Evolutionary conservation across 2,329 filamentous ascomycete species (phyloP), one percentile per base, ranked within the genome.

Genomic region (Aspergillus sp.): DNA sequence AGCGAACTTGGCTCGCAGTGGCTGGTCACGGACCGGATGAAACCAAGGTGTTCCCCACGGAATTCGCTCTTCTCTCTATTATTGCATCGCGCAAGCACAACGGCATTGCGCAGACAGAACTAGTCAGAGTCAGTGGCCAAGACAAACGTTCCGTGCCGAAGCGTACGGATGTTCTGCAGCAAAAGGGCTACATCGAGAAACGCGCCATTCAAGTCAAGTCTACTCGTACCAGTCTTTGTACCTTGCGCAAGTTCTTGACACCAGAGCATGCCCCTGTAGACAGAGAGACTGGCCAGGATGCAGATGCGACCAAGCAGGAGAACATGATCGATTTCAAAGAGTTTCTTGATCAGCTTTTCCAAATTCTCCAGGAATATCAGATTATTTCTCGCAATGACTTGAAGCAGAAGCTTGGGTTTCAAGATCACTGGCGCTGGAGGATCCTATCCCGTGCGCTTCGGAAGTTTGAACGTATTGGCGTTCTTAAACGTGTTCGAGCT

Each of bases 91-190:
- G 76, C 58, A 83, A 85, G 47, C 74, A 78, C 17, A 71, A 76
- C 15, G 86, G 86, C 5, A 83, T 89, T 48, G 70, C 83, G 2
- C 86, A 89, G 68, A 81, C 84, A 2, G 81, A 85, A 2, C 72
- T 88, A 39, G 79, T 80, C 42, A 76, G 73, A 55, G 66, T 83
- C 21, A 86, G 84, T 63, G 83, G 83, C 5, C 86, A 89, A 72
- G 86, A 89, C 70, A 88, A 88, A 69, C 80, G 86, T 49, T 89
- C 86, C 1, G 82, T 88, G 2, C 86, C 86, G 1, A 80, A 83
- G 62, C 78, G 86, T 41, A 89, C 86, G 3, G 83, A 87, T 62
- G 72, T 77, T 3, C 75, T 89, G 41, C 78, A 80, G 5, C 71
- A 77, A 38, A 86, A 84, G 64, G 86, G 86, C 0, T 88, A 88